Percentiles rank a stretch among this genome's conserved stretches.
phyloP scores from a whole-genome alignment of 305 asterid genomes.

The Fraxinus nigra region DNA sequence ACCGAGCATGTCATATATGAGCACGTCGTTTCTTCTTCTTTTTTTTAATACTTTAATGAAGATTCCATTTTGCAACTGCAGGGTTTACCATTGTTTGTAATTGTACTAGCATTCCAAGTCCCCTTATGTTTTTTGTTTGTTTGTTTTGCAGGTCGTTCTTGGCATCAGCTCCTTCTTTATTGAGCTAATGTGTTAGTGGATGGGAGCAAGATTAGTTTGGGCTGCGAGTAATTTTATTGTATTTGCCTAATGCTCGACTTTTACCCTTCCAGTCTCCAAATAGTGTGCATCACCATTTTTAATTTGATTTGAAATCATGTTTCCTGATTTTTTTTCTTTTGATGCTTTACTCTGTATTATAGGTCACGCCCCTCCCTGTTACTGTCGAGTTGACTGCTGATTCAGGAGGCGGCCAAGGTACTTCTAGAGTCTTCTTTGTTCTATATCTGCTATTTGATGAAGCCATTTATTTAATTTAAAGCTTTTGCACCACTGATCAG shows the following conservation, averaged over 20 bases:
- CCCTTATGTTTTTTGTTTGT: background rate
- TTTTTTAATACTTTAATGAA: slow-evolving; percentile 16
- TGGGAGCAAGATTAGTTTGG: slow-evolving; percentile 92
- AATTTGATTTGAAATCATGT: background rate
- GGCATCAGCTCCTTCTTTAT: slow-evolving; percentile 85
- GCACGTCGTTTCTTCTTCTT: too few relatives aligned
- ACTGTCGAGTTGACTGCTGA: slow-evolving; percentile 98
- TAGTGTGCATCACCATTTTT: background rate
- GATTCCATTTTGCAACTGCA: slow-evolving; percentile 14
- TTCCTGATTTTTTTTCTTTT: background rate
- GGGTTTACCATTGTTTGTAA: background rate
- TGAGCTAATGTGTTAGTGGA: slow-evolving; percentile 86
- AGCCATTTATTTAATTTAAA: slow-evolving; percentile 19
- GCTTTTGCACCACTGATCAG: slow-evolving; percentile 42
- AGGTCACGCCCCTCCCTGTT: slow-evolving; percentile 95
- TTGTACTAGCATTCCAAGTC: slow-evolving; percentile 3
- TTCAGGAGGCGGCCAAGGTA: slow-evolving; percentile 99
- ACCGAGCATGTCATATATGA: too few relatives aligned
- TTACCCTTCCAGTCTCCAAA: background rate
- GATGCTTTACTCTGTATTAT: slow-evolving; percentile 30
- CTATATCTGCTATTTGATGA: slow-evolving; percentile 14
- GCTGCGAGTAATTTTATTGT: slow-evolving; percentile 83
- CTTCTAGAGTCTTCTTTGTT: slow-evolving; percentile 3
- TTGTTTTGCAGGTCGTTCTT: slow-evolving; percentile 71
- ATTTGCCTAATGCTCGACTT: slow-evolving; percentile 31